Percentiles rank a stretch among this genome's conserved stretches.
phyloP scores from a whole-genome alignment of 441 rosid species.

The Euphorbia celastroides region DNA sequence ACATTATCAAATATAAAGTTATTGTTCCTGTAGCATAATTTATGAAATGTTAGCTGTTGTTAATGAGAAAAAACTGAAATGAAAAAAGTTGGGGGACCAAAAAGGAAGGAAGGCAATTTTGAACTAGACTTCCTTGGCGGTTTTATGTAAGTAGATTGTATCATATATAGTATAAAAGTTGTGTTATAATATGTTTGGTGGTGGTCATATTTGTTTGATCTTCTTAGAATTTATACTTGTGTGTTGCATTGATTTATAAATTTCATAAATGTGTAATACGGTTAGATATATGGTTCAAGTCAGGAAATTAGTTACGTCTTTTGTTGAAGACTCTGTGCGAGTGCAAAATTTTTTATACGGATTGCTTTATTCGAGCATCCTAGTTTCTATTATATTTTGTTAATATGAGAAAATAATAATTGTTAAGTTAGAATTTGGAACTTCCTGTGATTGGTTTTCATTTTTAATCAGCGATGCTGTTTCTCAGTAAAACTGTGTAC shows the following conservation, averaged over 20 bases:
- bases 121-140: slow-evolving; percentile 36
- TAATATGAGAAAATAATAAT: no score
- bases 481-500: no score
- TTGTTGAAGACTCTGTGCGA: no score
- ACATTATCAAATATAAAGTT: slow-evolving; percentile 24
- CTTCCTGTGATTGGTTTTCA: no score
- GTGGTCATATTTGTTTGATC: neutral
- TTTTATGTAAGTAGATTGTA: slow-evolving; percentile 24
- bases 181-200: neutral
- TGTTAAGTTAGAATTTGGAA: no score
- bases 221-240: neutral
- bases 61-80: slow-evolving; percentile 6
- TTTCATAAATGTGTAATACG: neutral
- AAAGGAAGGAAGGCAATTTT: slow-evolving; percentile 22
- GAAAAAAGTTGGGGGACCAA: neutral
- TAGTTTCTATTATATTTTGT: no score
- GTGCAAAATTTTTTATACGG: no score
- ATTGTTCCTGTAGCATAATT: slow-evolving; percentile 19
- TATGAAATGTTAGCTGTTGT: slow-evolving; percentile 15
- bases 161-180: slow-evolving; percentile 14
- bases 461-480: no score
- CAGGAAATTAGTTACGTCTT: no score
- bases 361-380: no score
- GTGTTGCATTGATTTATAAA: neutral
- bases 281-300: no score